Conservation (phyloP, 148 eudicot species). For the Nepenthes gracilis region DNA sequence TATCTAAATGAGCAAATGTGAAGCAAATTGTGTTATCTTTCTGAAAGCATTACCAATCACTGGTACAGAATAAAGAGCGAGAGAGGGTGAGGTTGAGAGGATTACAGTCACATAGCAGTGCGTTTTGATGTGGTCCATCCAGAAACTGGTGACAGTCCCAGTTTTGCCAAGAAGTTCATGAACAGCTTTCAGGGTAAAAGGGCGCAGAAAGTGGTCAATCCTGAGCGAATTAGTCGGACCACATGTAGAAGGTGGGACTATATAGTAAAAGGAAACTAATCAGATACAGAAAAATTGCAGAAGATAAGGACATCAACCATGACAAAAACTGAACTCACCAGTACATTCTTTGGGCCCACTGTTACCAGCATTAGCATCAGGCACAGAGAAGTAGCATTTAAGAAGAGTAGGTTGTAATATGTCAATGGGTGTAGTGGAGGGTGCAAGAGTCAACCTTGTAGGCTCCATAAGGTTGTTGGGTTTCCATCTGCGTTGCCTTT, state of each 20-base stretch:
- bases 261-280: not conserved
- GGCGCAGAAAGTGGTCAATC: constrained; percentile 84
- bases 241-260: constrained; percentile 73
- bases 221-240: constrained; percentile 70
- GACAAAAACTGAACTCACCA: constrained; percentile 33
- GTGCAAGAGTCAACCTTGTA: constrained; percentile 16
- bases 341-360: constrained; percentile 62
- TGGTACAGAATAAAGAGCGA: not conserved
- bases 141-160: constrained; percentile 63
- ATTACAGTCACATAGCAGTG: constrained; percentile 89
- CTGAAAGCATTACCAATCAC: not conserved
- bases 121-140: constrained; percentile 99
- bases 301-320: not conserved
- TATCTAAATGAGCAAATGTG: not conserved
- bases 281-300: constrained; percentile 1
- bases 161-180: constrained; percentile 88
- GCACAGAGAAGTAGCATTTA: constrained; percentile 38
- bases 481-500: constrained; percentile 80
- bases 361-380: constrained; percentile 31
- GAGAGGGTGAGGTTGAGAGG: not conserved
- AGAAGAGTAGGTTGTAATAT: constrained; percentile 18
- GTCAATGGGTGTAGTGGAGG: constrained; percentile 29
- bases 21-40: too few relatives aligned
- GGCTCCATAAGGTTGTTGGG: constrained; percentile 42
- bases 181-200: constrained; percentile 93